Base-by-base conservation (phyloP, 495 filamentous ascomycete genomes). In the Astrocystis sublimbata region DNA sequence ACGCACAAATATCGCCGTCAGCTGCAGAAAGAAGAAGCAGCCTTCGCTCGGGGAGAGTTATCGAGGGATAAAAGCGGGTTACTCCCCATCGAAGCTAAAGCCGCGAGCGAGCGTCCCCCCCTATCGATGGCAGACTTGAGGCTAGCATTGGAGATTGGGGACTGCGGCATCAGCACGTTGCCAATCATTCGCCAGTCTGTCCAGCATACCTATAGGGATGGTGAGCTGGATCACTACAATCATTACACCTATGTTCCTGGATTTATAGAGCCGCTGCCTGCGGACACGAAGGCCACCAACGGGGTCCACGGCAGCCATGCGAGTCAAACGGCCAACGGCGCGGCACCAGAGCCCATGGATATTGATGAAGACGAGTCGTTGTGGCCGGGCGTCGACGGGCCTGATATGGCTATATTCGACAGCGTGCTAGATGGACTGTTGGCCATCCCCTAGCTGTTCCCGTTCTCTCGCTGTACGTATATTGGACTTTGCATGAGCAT, bases 41-140 rank as follows among this genome's bases (percentile, higher is more conserved):
- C 82, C 2, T 86, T 81, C 35, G 82, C 83, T 19, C 78, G 83
- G 9, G 90, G 89, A 3, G 89, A 92, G 59, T 74, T 94, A 3
- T 73, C 76, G 36, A 76, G 84, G 55, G 84, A 85, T 41, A 89
- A 90, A 73, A 89, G 78, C 52, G 92, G 89, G 4, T 71, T 93
- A n/a, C 74, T 96, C 28, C 92, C 91, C 6, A 74, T 91, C 46
- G 88, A 96, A 73, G 82, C 87, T 6, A 87, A 86, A 68, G 85
- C 89, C 54, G 86, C 87, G 17, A 82, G 81, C 61, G 80, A 85
- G 64, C 79, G 92, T 24, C 78, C 82, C 7, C 83, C 89, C 0
- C 75, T 98, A 3, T 84, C 88, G 7, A 89, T 93, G 75, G 84
- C 86, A 41, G 94, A 98, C 74, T 71, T 98, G 41, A 81, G 89